A percentile compares a stretch with the other conserved stretches of the same genome.
Evolutionary conservation across 2,329 filamentous ascomycete species (phyloP).

Genomic region (Alternaria solani): DNA sequence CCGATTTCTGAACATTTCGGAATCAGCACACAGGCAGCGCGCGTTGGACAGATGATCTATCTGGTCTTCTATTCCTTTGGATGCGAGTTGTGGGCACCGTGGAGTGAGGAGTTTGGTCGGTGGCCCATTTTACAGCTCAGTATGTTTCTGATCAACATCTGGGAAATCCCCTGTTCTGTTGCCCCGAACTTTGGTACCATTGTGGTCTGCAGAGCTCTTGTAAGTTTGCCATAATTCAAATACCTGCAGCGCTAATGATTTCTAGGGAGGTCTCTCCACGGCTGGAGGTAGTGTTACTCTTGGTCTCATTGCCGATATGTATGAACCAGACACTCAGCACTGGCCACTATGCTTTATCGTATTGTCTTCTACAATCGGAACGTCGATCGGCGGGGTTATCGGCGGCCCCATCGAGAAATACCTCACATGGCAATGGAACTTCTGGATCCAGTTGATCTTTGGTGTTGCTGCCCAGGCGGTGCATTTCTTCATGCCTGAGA

Average conservation of each 20-base stretch:
- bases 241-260: conserved; percentile 61
- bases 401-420: conserved; percentile 61
- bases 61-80: conserved; percentile 82
- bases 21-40: conserved; percentile 38
- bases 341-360: conserved; percentile 64
- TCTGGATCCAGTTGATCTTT: conserved; percentile 85
- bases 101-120: conserved; percentile 78
- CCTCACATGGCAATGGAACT: conserved; percentile 73
- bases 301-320: conserved; percentile 70
- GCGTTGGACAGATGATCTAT: conserved; percentile 58
- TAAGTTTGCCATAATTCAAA: conserved; percentile 64
- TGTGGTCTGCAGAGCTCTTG: conserved; percentile 65
- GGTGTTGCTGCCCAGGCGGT: conserved; percentile 72
- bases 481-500: conserved; percentile 76
- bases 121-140: conserved; percentile 63
- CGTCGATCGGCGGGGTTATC: conserved; percentile 76
- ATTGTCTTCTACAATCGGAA: conserved; percentile 66
- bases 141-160: conserved; percentile 69
- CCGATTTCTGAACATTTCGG: conserved; percentile 67
- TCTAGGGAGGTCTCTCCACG: conserved; percentile 53
- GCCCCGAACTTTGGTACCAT: conserved; percentile 70
- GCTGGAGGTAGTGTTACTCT: conserved; percentile 70
- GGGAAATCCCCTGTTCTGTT: conserved; percentile 71
- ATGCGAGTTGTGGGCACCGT: conserved; percentile 82
- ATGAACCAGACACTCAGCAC: conserved; percentile 66